These are phyloP conservation scores for Xylariaceae sp. DNA, from an alignment of 2,329 filamentous ascomycete species.

Conservation along the genomic window DNA sequence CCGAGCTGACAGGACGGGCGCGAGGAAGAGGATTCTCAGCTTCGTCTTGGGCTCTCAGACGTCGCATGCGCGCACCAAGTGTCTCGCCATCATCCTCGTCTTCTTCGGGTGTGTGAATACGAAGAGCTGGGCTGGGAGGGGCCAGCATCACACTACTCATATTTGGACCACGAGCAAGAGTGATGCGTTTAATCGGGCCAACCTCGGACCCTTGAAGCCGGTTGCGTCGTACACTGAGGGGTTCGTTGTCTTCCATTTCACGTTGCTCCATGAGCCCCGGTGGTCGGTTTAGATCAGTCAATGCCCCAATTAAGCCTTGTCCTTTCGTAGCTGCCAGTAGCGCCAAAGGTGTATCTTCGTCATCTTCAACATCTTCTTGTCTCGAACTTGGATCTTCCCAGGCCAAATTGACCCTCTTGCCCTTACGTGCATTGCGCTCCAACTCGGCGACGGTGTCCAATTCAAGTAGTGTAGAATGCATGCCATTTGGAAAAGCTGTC, in stretches of 20 bases:
- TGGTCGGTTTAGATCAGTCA: conserved; percentile 57
- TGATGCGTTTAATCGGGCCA: conserved; percentile 38
- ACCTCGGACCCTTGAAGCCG: conserved; percentile 63
- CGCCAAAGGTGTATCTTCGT: conserved; percentile 74
- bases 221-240: conserved; percentile 71
- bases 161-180: conserved; percentile 29
- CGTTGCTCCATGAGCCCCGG: conserved; percentile 74
- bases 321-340: conserved; percentile 66
- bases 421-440: conserved; percentile 69
- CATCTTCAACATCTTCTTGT: conserved; percentile 21
- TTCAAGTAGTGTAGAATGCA: conserved; percentile 85
- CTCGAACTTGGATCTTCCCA: conserved; percentile 61
- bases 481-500: conserved; percentile 63
- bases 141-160: conserved; percentile 22
- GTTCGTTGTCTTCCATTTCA: conserved; percentile 88
- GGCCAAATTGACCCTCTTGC: conserved; percentile 76
- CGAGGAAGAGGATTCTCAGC: conserved; percentile 43
- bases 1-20: conserved; percentile 56
- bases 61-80: conserved; percentile 59
- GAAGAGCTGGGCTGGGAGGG: conserved; percentile 24
- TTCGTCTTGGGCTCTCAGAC: conserved; percentile 56
- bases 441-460: conserved; percentile 87
- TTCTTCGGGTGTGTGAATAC: conserved; percentile 31
- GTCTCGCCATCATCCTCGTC: conserved; percentile 61
- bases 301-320: conserved; percentile 39